Evolutionary conservation across 1,284 basidiomycete species (phyloP).

Genomic region (Cutaneotrichosporon daszewskae): DNA sequence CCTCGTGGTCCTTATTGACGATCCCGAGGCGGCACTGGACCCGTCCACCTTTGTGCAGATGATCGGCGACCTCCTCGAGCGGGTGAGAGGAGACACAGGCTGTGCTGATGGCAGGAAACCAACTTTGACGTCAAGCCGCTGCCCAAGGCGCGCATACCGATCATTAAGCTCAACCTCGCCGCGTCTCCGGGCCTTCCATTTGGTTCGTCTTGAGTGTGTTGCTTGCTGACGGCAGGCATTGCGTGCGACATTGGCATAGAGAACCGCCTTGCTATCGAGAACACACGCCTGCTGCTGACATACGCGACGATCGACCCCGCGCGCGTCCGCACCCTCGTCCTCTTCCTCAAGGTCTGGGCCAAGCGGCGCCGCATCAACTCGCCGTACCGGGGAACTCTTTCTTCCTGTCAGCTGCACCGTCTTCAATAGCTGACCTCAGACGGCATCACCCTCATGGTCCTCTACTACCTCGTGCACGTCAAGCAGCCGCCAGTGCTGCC

Average conservation of each 20-base stretch:
- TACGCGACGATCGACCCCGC: slow-evolving; percentile 97
- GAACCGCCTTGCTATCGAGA: slow-evolving; percentile 92
- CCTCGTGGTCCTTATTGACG: slow-evolving; percentile 89
- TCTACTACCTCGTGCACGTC: slow-evolving; percentile 95
- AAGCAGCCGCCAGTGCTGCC: slow-evolving; percentile 91
- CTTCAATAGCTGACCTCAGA: slow-evolving; percentile 44
- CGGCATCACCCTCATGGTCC: slow-evolving; percentile 94
- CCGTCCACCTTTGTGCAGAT: slow-evolving; percentile 89
- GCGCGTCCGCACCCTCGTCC: slow-evolving; percentile 84
- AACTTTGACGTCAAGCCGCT: slow-evolving; percentile 91
- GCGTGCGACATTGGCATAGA: slow-evolving; percentile 98
- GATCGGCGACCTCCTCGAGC: slow-evolving; percentile 85
- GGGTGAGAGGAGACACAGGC: slow-evolving; percentile 54
- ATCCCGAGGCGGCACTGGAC: slow-evolving; percentile 58
- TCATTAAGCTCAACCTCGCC: slow-evolving; percentile 91
- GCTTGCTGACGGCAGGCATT: slow-evolving; percentile 49
- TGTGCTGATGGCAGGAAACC: slow-evolving; percentile 60
- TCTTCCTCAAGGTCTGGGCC: slow-evolving; percentile 99
- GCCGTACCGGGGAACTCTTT: slow-evolving; percentile 91
- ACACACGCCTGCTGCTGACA: slow-evolving; percentile 90
- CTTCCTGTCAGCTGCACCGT: slow-evolving; percentile 57
- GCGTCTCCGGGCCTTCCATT: slow-evolving; percentile 82
- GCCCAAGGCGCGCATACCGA: slow-evolving; percentile 95
- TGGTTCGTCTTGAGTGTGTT: slow-evolving; percentile 46
- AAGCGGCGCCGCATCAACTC: slow-evolving; percentile 98